Evolutionary conservation across 192 early-diverging fungal genomes (phyloP).

Genomic region (Gryganskiella cystojenkinii): DNA sequence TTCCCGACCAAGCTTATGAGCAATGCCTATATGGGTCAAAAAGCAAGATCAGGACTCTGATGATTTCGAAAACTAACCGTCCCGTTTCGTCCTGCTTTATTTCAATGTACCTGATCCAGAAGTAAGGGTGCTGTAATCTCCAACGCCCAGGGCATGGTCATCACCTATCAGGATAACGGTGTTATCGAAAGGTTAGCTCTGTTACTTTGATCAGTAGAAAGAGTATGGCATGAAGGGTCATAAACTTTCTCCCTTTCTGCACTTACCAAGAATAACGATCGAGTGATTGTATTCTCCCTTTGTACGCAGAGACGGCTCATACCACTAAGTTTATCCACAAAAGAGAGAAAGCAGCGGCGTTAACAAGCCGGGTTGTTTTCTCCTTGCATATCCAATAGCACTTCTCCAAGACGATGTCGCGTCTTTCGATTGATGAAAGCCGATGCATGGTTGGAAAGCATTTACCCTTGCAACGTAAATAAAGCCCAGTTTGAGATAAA

Average conservation of each 20-base stretch:
- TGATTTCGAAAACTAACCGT: neutral
- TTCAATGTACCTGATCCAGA: constrained; percentile 30
- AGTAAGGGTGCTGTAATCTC: constrained; percentile 32
- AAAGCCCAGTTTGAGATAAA: constrained; percentile 44
- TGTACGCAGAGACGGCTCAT: constrained; percentile 32
- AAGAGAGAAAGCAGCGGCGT: too few species aligned
- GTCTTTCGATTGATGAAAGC: neutral
- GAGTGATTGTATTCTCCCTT: constrained; percentile 47
- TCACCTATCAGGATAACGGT: constrained; percentile 43
- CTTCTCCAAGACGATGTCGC: neutral
- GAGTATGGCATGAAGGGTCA: too few species aligned
- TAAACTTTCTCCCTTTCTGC: too few species aligned
- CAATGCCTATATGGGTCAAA: too few species aligned
- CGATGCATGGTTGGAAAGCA: neutral
- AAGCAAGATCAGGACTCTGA: neutral
- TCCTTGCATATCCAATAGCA: neutral
- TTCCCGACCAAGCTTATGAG: constrained; percentile 27
- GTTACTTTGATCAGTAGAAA: too few species aligned
- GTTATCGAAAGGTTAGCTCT: too few species aligned
- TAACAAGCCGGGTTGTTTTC: neutral
- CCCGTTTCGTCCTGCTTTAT: neutral
- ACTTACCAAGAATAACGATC: constrained; percentile 36
- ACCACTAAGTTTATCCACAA: constrained; percentile 11
- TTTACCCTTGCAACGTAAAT: constrained; percentile 42
- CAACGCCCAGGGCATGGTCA: constrained; percentile 51